Conservation (phyloP, 345 rosid genomes). For the Angophora floribunda region DNA sequence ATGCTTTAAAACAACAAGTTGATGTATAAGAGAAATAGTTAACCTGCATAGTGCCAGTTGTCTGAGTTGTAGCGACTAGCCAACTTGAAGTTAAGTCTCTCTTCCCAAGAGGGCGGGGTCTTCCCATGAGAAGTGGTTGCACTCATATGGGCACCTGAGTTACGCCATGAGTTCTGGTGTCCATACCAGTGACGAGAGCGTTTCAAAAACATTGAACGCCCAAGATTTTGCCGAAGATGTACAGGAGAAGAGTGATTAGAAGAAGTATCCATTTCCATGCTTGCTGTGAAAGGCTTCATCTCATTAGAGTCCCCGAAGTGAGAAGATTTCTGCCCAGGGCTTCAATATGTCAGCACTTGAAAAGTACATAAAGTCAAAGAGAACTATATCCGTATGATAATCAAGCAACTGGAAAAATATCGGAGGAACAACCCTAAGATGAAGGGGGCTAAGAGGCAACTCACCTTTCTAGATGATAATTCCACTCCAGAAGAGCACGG, state of each 20-base stretch:
- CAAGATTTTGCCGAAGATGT: conserved; percentile 27
- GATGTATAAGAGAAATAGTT: neutral
- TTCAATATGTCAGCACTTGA: neutral
- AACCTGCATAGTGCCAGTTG: conserved; percentile 23
- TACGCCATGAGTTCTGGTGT: conserved; percentile 42
- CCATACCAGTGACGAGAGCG: conserved; percentile 46
- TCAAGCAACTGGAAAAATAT: neutral
- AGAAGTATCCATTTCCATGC: conserved; percentile 19
- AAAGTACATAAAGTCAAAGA: neutral
- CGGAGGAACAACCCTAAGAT: neutral
- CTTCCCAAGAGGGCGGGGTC: conserved; percentile 15
- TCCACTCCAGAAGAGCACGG: neutral
- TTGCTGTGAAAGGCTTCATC: conserved; percentile 12
- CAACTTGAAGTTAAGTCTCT: conserved; percentile 29
- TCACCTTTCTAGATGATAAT: neutral
- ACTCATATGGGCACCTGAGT: conserved; percentile 24
- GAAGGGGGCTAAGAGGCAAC: neutral
- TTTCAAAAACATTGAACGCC: conserved; percentile 43
- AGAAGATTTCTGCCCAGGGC: conserved; percentile 19
- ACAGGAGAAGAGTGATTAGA: conserved; percentile 20
- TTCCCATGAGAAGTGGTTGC: conserved; percentile 41
- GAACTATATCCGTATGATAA: neutral
- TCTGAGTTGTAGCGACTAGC: conserved; percentile 14
- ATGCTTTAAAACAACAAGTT: neutral
- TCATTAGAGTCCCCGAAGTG: conserved; percentile 16